A percentile compares a stretch with the other conserved stretches of the same genome.
These are phyloP conservation scores for Apiotrichum akiyoshidainum DNA, from an alignment of 1,284 basidiomycete genomes.

Conservation along the genomic window DNA sequence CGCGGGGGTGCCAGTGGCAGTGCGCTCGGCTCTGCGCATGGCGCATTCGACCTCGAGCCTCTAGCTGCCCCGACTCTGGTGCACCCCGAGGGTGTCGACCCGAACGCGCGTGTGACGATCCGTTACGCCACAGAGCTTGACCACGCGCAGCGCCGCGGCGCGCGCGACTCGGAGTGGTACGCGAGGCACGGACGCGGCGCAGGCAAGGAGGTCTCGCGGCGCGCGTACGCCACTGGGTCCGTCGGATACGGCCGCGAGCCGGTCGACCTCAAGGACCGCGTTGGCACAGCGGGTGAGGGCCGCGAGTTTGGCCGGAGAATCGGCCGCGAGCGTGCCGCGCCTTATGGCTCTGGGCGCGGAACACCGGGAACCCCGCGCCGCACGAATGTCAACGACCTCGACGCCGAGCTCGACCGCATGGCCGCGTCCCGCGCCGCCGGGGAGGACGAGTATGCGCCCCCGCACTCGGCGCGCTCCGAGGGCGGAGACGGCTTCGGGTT, in stretches of 20 bases:
- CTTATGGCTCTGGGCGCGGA: constrained; percentile 12
- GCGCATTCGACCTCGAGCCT: constrained; percentile 21
- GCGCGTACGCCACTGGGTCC: not conserved
- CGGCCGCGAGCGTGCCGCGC: constrained; percentile 25
- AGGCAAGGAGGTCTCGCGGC: constrained; percentile 36
- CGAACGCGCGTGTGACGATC: constrained; percentile 38
- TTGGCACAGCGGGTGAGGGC: constrained; percentile 29
- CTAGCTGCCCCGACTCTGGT: constrained; percentile 5
- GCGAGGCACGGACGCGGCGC: constrained; percentile 35
- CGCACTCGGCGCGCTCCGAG: too few species aligned
- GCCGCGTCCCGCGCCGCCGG: constrained; percentile 17
- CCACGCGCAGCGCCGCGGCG: constrained; percentile 24
- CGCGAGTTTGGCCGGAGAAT: constrained; percentile 36
- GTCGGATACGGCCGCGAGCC: constrained; percentile 13
- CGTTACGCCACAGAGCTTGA: constrained; percentile 38
- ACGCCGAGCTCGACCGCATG: constrained; percentile 41
- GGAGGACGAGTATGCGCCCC: constrained; percentile 13
- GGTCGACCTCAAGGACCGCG: constrained; percentile 15
- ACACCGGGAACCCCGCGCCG: constrained; percentile 6
- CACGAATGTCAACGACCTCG: constrained; percentile 30
- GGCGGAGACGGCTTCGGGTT: not conserved
- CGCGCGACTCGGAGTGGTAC: constrained; percentile 42
- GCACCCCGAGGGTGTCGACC: constrained; percentile 32
- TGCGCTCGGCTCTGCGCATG: not conserved
- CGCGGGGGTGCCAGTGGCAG: not conserved